These are phyloP conservation scores for Verticillium nonalfalfae DNA, from an alignment of 2,329 filamentous ascomycete genomes.

Conservation along the genomic window DNA sequence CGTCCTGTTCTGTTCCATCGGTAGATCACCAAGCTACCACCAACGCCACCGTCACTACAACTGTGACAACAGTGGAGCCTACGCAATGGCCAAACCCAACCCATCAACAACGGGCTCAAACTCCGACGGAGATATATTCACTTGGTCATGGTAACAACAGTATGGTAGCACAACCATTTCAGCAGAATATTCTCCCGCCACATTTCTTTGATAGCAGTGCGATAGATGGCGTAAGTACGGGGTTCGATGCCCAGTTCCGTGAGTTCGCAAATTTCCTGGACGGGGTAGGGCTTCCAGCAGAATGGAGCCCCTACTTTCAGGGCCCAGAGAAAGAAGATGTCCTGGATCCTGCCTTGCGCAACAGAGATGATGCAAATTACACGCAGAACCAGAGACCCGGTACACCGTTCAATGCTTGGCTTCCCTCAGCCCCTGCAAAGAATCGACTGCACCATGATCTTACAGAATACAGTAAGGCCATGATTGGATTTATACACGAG, in stretches of 20 bases:
- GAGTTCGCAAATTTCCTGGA: constrained; percentile 31
- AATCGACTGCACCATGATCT: constrained; percentile 17
- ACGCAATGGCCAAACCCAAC: not conserved
- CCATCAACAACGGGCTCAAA: not conserved
- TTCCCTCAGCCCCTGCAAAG: constrained; percentile 25
- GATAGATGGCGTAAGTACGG: constrained; percentile 3
- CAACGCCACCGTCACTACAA: not conserved
- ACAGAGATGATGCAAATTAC: not conserved
- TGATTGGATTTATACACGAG: not conserved
- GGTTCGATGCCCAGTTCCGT: constrained; percentile 24
- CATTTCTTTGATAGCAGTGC: constrained; percentile 16
- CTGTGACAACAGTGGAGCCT: not conserved
- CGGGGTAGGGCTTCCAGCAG: constrained; percentile 26
- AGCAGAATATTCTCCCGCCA: constrained; percentile 18
- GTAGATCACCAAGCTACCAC: not conserved
- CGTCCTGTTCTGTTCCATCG: not conserved
- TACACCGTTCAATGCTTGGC: constrained; percentile 29
- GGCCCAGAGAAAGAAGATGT: constrained; percentile 16
- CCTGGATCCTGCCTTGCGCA: constrained; percentile 13
- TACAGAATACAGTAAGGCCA: constrained; percentile 13
- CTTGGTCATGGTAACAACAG: not conserved
- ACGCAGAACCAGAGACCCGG: constrained; percentile 16
- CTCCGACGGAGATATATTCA: not conserved
- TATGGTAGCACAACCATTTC: constrained; percentile 8
- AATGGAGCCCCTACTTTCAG: constrained; percentile 30